Conservation (phyloP, 352 stramenopile species). For the Phytophthora cryptogea region DNA sequence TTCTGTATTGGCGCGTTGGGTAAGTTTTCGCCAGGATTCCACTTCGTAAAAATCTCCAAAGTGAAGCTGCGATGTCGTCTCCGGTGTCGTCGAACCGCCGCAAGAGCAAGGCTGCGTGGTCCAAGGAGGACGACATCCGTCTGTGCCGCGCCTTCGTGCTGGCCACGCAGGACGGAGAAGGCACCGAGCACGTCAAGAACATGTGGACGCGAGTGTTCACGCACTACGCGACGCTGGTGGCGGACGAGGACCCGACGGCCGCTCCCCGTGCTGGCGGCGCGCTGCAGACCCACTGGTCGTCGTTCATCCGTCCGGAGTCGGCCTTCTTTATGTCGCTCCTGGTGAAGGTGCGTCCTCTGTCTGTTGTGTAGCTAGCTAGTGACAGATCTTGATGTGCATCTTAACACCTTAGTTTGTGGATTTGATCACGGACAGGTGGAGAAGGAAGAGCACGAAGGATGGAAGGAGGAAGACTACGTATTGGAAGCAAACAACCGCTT, state of each 20-base stretch:
- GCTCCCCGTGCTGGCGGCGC: slow-evolving; percentile 27
- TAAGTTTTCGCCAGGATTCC: slow-evolving; percentile 21
- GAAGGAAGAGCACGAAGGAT: slow-evolving; percentile 30
- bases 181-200: slow-evolving; percentile 36
- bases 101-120: slow-evolving; percentile 35
- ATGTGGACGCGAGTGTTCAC: slow-evolving; percentile 35
- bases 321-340: slow-evolving; percentile 35
- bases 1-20: slow-evolving; percentile 15
- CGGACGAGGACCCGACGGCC: slow-evolving; percentile 24
- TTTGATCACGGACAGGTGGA: slow-evolving; percentile 17
- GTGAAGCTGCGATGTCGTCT: slow-evolving; percentile 19
- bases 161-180: slow-evolving; percentile 29
- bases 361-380: not conserved
- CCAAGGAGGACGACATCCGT: slow-evolving; percentile 34
- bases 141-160: slow-evolving; percentile 37
- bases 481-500: slow-evolving; percentile 27
- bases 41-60: slow-evolving; percentile 14
- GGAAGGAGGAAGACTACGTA: slow-evolving; percentile 25
- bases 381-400: not conserved
- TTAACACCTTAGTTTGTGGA: not conserved
- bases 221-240: slow-evolving; percentile 23
- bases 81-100: slow-evolving; percentile 16
- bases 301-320: slow-evolving; percentile 33
- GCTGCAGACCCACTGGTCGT: slow-evolving; percentile 39
- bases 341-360: slow-evolving; percentile 14